Evolutionary conservation across 2,329 filamentous ascomycete species (phyloP).

Genomic region (Coniochaeta sp.): DNA sequence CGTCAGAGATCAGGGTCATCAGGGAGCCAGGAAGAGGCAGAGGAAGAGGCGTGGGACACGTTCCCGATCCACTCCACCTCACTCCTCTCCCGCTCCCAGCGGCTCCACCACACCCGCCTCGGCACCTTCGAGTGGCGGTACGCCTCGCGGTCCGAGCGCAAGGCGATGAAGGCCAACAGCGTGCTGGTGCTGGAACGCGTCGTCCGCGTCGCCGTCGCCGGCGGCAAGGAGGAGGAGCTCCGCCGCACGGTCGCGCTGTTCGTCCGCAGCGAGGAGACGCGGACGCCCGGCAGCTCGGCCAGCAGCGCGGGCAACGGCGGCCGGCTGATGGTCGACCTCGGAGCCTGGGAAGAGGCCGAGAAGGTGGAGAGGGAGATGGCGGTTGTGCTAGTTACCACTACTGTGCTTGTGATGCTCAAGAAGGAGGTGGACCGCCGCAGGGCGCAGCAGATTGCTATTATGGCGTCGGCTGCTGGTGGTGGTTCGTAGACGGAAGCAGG

Average conservation of each 20-base stretch:
- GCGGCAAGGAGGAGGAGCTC: slow-evolving; percentile 14
- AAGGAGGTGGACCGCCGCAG: slow-evolving; percentile 55
- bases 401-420: slow-evolving; percentile 56
- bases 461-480: slow-evolving; percentile 22
- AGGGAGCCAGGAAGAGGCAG: slow-evolving; percentile 11
- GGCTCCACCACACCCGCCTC: slow-evolving; percentile 34
- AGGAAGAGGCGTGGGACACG: slow-evolving; percentile 10
- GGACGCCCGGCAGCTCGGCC: slow-evolving; percentile 29
- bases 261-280: slow-evolving; percentile 29
- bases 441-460: slow-evolving; percentile 39
- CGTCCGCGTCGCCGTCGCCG: slow-evolving; percentile 20
- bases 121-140: slow-evolving; percentile 52
- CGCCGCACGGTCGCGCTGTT: slow-evolving; percentile 32
- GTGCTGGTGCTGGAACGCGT: slow-evolving; percentile 45
- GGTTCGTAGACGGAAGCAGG: neutral
- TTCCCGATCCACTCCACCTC: slow-evolving; percentile 25
- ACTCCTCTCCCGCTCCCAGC: slow-evolving; percentile 37
- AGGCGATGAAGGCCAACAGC: slow-evolving; percentile 28
- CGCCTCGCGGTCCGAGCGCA: slow-evolving; percentile 36
- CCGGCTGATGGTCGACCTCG: slow-evolving; percentile 34
- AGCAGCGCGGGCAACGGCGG: slow-evolving; percentile 43
- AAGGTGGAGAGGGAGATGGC: slow-evolving; percentile 28
- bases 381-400: slow-evolving; percentile 45
- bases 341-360: slow-evolving; percentile 12
- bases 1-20: too few species aligned